Percentiles rank a stretch among this genome's conserved stretches.
phyloP scores from a whole-genome alignment of 352 stramenopile genomes.

The Phytophthora fragariaefolia region DNA sequence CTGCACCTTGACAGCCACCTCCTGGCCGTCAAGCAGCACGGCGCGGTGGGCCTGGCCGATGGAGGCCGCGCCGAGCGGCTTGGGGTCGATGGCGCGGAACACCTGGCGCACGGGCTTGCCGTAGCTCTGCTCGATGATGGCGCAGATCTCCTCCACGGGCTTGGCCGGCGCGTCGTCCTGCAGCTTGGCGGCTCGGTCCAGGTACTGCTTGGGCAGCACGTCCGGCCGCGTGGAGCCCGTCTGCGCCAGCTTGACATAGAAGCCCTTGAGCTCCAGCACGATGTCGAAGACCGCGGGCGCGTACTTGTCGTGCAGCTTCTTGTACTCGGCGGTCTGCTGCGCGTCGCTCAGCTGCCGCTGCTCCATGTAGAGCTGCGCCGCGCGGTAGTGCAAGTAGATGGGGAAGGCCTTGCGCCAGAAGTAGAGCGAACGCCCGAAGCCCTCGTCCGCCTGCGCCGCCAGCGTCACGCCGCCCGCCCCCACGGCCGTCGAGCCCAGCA shows the following conservation, averaged over 20 bases:
- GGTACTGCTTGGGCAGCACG: slow-evolving; percentile 83
- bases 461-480: slow-evolving; percentile 59
- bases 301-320: slow-evolving; percentile 79
- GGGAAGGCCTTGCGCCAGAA: slow-evolving; percentile 91
- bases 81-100: slow-evolving; percentile 68
- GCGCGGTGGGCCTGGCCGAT: slow-evolving; percentile 88
- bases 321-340: slow-evolving; percentile 75
- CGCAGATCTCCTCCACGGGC: slow-evolving; percentile 69
- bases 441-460: slow-evolving; percentile 74
- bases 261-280: slow-evolving; percentile 84
- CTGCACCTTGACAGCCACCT: slow-evolving; percentile 93
- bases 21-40: slow-evolving; percentile 67
- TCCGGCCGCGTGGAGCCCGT: slow-evolving; percentile 82
- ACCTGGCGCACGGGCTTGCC: slow-evolving; percentile 61
- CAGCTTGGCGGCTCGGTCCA: slow-evolving; percentile 73
- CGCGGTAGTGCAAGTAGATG: slow-evolving; percentile 87
- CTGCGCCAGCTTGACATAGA: slow-evolving; percentile 90
- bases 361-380: slow-evolving; percentile 80
- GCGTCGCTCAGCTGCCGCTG: slow-evolving; percentile 44
- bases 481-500: slow-evolving; percentile 59
- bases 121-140: slow-evolving; percentile 80
- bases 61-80: slow-evolving; percentile 79
- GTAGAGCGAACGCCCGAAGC: slow-evolving; percentile 80
- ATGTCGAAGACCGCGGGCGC: slow-evolving; percentile 84
- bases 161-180: slow-evolving; percentile 86